phyloP scores from a whole-genome alignment of 768 basidiomycete species.

The Kwoniella dendrophila region DNA sequence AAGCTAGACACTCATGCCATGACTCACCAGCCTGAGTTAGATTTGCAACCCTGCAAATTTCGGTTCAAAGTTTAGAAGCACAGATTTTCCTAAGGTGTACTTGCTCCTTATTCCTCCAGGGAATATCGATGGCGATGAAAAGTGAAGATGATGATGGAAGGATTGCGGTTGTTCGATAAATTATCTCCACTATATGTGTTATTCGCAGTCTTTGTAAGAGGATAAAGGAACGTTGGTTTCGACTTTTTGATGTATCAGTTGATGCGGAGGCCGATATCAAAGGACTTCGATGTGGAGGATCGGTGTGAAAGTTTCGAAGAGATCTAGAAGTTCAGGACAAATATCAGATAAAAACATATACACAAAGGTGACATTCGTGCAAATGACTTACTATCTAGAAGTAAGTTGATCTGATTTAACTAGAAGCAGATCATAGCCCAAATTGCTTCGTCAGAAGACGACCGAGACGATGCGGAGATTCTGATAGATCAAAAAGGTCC shows the following conservation, averaged over 20 bases:
- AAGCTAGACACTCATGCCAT: no score
- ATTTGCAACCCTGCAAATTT: no score
- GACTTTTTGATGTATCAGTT: neutral
- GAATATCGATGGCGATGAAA: constrained; percentile 1
- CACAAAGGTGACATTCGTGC: neutral
- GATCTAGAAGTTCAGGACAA: neutral
- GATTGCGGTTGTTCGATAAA: no score
- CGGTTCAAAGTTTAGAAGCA: neutral
- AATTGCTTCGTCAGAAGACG: no score
- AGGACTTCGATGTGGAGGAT: neutral
- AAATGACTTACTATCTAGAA: no score
- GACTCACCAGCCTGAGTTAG: no score
- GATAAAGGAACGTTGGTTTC: constrained; percentile 1
- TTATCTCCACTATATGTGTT: neutral
- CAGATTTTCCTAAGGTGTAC: no score
- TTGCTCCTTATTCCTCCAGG: constrained; percentile 15
- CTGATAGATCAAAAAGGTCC: no score
- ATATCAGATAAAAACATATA: neutral
- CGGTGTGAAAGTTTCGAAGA: neutral
- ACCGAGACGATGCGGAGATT: no score
- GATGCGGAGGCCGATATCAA: constrained; percentile 8
- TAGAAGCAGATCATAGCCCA: no score
- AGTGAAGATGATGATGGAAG: no score
- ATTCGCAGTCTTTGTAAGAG: neutral
- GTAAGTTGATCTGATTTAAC: no score